Conservation (phyloP, 2,329 filamentous ascomycete species). For the Falciphora oryzae region DNA sequence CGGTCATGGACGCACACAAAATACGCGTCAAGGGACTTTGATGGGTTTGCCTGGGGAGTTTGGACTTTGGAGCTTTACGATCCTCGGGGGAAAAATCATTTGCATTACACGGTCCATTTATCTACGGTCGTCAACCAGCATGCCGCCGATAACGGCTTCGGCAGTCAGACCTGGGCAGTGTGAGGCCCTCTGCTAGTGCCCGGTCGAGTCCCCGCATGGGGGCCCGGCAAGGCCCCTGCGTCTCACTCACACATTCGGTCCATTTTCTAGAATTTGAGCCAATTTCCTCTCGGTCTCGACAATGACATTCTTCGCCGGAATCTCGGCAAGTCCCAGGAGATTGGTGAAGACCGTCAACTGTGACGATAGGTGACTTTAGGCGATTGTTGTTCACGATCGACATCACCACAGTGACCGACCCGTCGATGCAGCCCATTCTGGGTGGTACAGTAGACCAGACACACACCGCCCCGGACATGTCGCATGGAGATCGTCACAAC, state of each 20-base stretch:
- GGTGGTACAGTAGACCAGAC: too few relatives aligned
- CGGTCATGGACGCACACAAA: conserved; percentile 8
- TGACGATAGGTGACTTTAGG: too few relatives aligned
- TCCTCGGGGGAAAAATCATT: conserved; percentile 23
- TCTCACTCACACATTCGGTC: not conserved
- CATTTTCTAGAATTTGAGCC: not conserved
- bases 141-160: not conserved
- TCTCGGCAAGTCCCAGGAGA: too few relatives aligned
- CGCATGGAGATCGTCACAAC: too few relatives aligned
- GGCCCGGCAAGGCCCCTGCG: not conserved
- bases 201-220: not conserved
- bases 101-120: conserved; percentile 23
- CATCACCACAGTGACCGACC: too few relatives aligned
- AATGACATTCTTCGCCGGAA: not conserved
- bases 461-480: too few relatives aligned
- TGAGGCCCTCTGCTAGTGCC: not conserved
- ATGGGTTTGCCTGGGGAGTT: conserved; percentile 26
- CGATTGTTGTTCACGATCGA: too few relatives aligned
- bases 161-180: not conserved
- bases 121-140: conserved; percentile 17
- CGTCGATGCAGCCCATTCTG: too few relatives aligned
- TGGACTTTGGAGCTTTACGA: conserved; percentile 22
- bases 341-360: too few relatives aligned
- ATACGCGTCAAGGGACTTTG: conserved; percentile 14
- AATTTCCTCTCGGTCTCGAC: not conserved